Conservation (phyloP, 257 asterid species). For the Scutellaria minor region DNA sequence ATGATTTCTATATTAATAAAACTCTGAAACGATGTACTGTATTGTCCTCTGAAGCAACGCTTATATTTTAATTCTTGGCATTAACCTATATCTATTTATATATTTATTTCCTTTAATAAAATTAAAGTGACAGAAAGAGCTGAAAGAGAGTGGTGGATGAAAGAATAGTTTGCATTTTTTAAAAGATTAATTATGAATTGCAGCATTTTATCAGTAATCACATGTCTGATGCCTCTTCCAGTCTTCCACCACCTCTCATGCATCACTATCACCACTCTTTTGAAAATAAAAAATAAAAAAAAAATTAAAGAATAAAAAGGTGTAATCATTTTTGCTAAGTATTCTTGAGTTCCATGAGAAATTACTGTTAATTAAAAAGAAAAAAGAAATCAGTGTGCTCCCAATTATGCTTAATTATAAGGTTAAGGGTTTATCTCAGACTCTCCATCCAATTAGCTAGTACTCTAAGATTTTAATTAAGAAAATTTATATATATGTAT, state of each 20-base stretch:
- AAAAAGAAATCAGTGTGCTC: too few species aligned
- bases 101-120: background rate
- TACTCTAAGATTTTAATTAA: too few species aligned
- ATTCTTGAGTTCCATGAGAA: too few species aligned
- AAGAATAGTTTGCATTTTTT: conserved; percentile 16
- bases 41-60: conserved; percentile 44
- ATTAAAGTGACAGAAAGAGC: conserved; percentile 20
- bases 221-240: conserved; percentile 45
- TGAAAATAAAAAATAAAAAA: background rate
- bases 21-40: conserved; percentile 37
- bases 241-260: conserved; percentile 29
- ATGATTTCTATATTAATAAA: conserved; percentile 8
- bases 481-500: too few species aligned
- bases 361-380: too few species aligned
- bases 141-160: conserved; percentile 38
- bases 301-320: too few species aligned
- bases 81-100: background rate
- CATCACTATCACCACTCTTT: background rate
- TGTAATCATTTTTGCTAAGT: too few species aligned
- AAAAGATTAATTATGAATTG: conserved; percentile 33
- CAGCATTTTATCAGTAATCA: conserved; percentile 53
- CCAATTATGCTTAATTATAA: too few species aligned
- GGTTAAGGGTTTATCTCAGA: too few species aligned
- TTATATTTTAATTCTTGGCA: conserved; percentile 3
- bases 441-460: too few species aligned